A percentile compares a stretch with the other conserved stretches of the same genome.
Conservation (phyloP, 2,329 filamentous ascomycete species). For the Penicillium sp. region DNA sequence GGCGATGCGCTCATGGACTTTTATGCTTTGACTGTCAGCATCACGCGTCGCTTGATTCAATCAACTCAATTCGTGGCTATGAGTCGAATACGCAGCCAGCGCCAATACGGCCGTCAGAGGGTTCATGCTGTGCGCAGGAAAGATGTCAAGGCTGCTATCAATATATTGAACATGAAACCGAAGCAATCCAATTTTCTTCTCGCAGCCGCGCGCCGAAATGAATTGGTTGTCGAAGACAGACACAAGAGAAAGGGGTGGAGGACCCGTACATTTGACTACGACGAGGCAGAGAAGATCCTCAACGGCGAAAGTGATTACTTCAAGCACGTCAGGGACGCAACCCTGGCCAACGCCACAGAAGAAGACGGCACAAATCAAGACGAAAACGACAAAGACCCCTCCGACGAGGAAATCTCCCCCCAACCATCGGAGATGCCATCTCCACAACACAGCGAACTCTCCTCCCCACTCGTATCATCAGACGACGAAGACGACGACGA, state of each 20-base stretch:
- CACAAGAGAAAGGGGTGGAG: conserved; percentile 33
- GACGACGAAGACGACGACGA: conserved; percentile 19
- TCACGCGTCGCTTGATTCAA: conserved; percentile 71
- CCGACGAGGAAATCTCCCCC: conserved; percentile 5
- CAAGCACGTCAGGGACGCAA: conserved; percentile 17
- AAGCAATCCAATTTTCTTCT: conserved; percentile 55
- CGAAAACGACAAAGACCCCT: conserved; percentile 4
- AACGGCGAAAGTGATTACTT: conserved; percentile 28
- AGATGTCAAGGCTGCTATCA: conserved; percentile 58
- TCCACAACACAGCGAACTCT: background rate
- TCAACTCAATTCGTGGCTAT: conserved; percentile 70
- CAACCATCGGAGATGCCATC: background rate
- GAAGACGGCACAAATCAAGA: conserved; percentile 13
- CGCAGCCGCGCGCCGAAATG: conserved; percentile 53
- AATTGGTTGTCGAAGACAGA: conserved; percentile 52
- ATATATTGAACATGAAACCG: conserved; percentile 54
- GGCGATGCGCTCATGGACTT: conserved; percentile 77
- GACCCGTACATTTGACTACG: conserved; percentile 31
- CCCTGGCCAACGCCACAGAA: conserved; percentile 19
- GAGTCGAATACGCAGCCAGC: conserved; percentile 62
- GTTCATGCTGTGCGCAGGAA: conserved; percentile 42
- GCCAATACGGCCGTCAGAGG: conserved; percentile 31
- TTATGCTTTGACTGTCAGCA: conserved; percentile 64
- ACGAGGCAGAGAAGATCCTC: conserved; percentile 31
- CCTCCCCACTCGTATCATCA: background rate